These are phyloP conservation scores for Dendrocalamus latiflorus DNA, from an alignment of 202 grass and related monocot genomes.

Conservation along the genomic window DNA sequence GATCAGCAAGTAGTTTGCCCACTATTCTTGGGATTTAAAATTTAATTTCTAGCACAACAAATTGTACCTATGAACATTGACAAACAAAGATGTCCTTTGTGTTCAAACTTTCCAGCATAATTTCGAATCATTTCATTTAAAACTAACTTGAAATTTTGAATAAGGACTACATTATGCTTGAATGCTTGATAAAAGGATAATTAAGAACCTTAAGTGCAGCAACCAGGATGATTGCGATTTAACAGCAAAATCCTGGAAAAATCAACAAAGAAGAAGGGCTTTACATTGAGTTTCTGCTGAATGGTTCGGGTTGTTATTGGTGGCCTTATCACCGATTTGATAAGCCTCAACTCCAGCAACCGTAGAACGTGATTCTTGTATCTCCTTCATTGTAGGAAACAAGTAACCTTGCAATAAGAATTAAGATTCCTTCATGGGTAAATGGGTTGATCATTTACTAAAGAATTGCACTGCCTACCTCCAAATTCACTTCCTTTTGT, in stretches of 20 bases:
- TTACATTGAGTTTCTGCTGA: conserved; percentile 32
- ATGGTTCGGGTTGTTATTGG: conserved; percentile 1
- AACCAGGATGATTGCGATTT: background rate
- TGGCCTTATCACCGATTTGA: conserved; percentile 14
- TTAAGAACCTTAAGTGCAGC: background rate
- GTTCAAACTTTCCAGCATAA: background rate
- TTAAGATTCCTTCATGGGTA: background rate
- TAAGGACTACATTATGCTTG: background rate
- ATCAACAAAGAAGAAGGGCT: background rate
- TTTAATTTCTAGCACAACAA: background rate
- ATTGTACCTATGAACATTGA: background rate
- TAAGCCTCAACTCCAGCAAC: background rate
- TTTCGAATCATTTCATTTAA: background rate
- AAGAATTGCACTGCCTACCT: conserved; percentile 22
- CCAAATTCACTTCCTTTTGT: background rate
- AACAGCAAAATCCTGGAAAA: background rate
- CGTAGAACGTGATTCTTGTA: conserved; percentile 5
- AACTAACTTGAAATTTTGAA: background rate
- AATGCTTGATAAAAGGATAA: background rate
- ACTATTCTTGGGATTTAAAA: background rate
- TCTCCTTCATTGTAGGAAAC: conserved; percentile 14
- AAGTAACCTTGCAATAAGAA: background rate
- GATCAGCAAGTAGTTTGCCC: background rate
- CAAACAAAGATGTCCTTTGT: background rate
- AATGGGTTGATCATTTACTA: background rate